A percentile compares a stretch with the other conserved stretches of the same genome.
Evolutionary conservation across 2,329 filamentous ascomycete species (phyloP).

Genomic region (Alternaria ethzedia): DNA sequence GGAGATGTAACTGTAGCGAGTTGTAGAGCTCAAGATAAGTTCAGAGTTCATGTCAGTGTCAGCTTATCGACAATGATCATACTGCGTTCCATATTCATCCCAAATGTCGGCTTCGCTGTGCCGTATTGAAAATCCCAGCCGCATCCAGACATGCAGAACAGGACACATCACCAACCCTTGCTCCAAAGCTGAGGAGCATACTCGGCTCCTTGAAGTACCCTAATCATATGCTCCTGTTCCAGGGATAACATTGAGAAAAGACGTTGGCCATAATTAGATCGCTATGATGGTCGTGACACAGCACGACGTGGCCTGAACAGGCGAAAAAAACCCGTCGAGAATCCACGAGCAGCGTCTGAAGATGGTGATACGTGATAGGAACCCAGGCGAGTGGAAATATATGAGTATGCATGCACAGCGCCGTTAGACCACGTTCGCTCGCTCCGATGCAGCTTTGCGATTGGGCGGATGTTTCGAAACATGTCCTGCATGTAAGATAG

Average conservation of each 20-base stretch:
- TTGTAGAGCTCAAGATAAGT: neutral
- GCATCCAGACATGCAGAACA: neutral
- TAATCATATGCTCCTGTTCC: neutral
- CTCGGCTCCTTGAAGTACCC: neutral
- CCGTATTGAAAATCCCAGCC: neutral
- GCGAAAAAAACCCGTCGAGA: neutral
- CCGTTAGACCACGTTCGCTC: slow-evolving; percentile 7
- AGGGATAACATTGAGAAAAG: neutral
- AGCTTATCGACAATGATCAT: neutral
- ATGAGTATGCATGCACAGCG: slow-evolving; percentile 28
- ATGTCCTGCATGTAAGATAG: slow-evolving; percentile 24
- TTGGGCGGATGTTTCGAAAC: slow-evolving; percentile 41
- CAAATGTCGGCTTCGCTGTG: neutral
- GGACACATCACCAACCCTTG: neutral
- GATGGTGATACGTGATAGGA: neutral
- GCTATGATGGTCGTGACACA: neutral
- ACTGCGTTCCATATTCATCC: neutral
- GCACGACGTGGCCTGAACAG: neutral
- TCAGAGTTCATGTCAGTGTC: neutral
- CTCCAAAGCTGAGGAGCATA: neutral
- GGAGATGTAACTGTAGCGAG: slow-evolving; percentile 25
- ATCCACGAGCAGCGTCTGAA: neutral
- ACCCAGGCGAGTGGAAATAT: slow-evolving; percentile 2
- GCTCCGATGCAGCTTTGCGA: slow-evolving; percentile 9
- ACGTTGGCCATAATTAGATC: neutral